Percentiles rank a stretch among this genome's conserved stretches.
phyloP scores from a whole-genome alignment of 2,329 filamentous ascomycete species.

The Ceratocystis lukuohia region DNA sequence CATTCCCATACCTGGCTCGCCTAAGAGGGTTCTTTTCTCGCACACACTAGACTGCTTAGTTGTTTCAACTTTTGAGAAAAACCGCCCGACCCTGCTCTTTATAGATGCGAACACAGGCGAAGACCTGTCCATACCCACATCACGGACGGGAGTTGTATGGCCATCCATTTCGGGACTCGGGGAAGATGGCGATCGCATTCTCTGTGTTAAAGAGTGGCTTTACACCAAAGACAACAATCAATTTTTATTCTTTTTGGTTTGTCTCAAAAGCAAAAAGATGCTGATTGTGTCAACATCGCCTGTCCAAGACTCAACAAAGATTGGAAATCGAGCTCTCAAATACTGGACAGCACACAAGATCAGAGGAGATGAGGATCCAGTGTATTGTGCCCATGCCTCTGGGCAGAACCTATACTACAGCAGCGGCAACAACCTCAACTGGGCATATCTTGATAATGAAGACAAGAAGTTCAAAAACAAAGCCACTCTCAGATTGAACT shows the following conservation, averaged over 20 bases:
- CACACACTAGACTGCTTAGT: constrained; percentile 39
- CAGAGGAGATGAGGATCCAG: constrained; percentile 31
- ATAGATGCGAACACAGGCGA: constrained; percentile 42
- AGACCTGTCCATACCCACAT: constrained; percentile 35
- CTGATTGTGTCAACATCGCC: constrained; percentile 36
- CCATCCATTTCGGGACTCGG: constrained; percentile 44
- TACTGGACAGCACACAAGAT: constrained; percentile 44
- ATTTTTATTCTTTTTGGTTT: constrained; percentile 51
- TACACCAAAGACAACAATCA: constrained; percentile 42
- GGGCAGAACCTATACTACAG: constrained; percentile 45
- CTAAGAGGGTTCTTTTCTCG: constrained; percentile 42
- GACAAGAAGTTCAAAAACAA: constrained; percentile 39
- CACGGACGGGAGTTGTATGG: constrained; percentile 29
- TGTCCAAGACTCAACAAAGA: constrained; percentile 9
- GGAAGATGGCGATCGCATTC: constrained; percentile 43
- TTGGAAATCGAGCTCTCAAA: constrained; percentile 29
- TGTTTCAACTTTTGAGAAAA: constrained; percentile 35
- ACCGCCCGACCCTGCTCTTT: constrained; percentile 39
- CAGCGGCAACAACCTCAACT: constrained; percentile 39
- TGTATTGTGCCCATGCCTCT: constrained; percentile 44
- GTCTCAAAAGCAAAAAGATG: constrained; percentile 41
- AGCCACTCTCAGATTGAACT: constrained; percentile 38
- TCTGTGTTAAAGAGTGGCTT: constrained; percentile 50
- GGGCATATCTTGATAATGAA: constrained; percentile 38
- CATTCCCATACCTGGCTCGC: constrained; percentile 36